Evolutionary conservation across 2,329 filamentous ascomycete genomes (phyloP).

Genomic region (Immersiporthe knoxdaviesiana): DNA sequence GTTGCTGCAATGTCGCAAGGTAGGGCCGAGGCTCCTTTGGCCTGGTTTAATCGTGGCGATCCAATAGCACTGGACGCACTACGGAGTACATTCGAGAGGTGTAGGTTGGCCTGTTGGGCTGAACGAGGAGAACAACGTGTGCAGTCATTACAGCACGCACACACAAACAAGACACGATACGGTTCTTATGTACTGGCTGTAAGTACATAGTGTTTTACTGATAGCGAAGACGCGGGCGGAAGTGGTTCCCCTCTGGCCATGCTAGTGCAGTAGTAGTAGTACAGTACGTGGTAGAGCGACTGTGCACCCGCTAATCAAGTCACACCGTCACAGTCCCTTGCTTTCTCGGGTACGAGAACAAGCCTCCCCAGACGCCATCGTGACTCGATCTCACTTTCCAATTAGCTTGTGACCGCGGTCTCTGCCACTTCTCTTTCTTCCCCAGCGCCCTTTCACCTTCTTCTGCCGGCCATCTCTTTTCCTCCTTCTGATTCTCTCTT

Average conservation of each 20-base stretch:
- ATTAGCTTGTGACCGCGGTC: slow-evolving; percentile 19
- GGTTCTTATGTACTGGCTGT: neutral
- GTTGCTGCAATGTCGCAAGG: slow-evolving; percentile 12
- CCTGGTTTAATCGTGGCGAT: neutral
- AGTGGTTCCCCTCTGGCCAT: neutral
- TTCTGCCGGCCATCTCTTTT: neutral
- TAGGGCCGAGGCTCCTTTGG: slow-evolving; percentile 2
- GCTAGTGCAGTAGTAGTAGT: too few relatives aligned
- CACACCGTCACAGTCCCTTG: neutral
- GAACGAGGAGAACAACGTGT: neutral
- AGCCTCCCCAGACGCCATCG: slow-evolving; percentile 25
- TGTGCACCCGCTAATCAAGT: neutral
- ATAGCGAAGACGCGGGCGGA: too few relatives aligned
- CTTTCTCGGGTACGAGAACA: slow-evolving; percentile 16
- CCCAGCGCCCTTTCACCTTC: neutral
- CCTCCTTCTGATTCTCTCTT: neutral
- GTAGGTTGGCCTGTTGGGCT: neutral
- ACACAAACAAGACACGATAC: neutral
- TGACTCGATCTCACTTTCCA: slow-evolving; percentile 23
- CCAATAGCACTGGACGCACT: too few relatives aligned
- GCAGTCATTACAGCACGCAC: neutral
- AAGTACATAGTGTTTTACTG: too few relatives aligned
- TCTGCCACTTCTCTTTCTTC: neutral
- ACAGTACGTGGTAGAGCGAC: too few relatives aligned
- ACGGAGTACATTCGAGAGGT: neutral